A percentile compares a stretch with the other conserved stretches of the same genome.
phyloP scores from a whole-genome alignment of 371 early-diverging fungal species.

The Caulochytrium protostelioides region DNA sequence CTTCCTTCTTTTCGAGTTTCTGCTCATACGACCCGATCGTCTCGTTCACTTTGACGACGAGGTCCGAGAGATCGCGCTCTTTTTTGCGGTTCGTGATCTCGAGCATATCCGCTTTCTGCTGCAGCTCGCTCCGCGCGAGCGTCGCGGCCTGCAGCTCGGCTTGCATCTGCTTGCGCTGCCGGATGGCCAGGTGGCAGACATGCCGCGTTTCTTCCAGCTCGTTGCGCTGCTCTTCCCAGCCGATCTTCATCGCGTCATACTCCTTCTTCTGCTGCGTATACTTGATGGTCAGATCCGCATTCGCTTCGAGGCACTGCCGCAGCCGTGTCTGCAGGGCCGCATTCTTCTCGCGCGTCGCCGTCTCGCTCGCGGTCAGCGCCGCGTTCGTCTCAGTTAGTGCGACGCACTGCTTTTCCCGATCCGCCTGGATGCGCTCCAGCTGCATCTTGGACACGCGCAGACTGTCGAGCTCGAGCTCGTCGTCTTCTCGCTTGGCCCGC shows the following conservation, averaged over 20 bases:
- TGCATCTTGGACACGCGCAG: no score
- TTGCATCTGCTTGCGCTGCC: slow-evolving; percentile 18
- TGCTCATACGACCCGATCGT: slow-evolving; percentile 28
- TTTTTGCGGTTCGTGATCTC: slow-evolving; percentile 16
- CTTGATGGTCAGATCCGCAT: slow-evolving; percentile 19
- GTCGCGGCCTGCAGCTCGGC: slow-evolving; percentile 10
- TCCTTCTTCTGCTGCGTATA: slow-evolving; percentile 24
- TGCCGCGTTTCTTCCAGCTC: slow-evolving; percentile 28
- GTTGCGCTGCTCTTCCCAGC: slow-evolving; percentile 16
- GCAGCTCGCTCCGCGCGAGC: slow-evolving; percentile 16
- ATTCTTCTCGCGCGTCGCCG: slow-evolving; percentile 16
- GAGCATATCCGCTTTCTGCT: slow-evolving; percentile 16
- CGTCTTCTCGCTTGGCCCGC: no score
- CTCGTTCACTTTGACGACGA: slow-evolving; percentile 25
- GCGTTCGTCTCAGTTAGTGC: slow-evolving; percentile 18
- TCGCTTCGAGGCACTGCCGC: slow-evolving; percentile 22
- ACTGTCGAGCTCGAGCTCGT: no score
- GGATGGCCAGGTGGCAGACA: slow-evolving; percentile 22
- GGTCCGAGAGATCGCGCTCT: slow-evolving; percentile 25
- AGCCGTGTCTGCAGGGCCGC: slow-evolving; percentile 17
- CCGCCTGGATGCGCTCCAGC: no score
- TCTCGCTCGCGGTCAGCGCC: slow-evolving; percentile 11
- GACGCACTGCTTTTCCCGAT: no score
- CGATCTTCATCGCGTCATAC: slow-evolving; percentile 20
- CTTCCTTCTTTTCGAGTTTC: slow-evolving; percentile 27